Evolutionary conservation across 1,284 basidiomycete species (phyloP), one percentile per base, ranked within the genome.

Genomic region (Coniferiporia weirii): DNA sequence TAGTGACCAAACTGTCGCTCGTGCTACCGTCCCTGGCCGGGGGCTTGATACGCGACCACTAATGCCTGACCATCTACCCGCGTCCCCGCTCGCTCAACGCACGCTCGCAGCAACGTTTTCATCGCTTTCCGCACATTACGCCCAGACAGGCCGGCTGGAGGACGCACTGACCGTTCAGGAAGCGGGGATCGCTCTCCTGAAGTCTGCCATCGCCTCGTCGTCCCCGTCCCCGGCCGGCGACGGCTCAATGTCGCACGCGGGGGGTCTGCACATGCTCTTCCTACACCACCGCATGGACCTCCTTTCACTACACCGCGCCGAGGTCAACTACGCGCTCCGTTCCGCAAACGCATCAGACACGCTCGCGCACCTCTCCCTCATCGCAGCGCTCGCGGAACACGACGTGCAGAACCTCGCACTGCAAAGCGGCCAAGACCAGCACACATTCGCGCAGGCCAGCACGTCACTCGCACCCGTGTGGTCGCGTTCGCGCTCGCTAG

Each of bases 201-300:
- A 85, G 48, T 80, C 82, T 9, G 79, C 86, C 58, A 19, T 15
- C 35, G 17, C 34, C 15, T 38, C 52, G 1, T 45, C 52, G 15
- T 19, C n/a, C 3, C 32, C 22, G 6, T 15, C 43, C 22, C 13
- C 27, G 34, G 8, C 40, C 43, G 27, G 6, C 34, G 27, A 38
- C 9, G 15, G 19, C 52, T 15, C 66, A 76, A 12, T 66, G 75
- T 7, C 65, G 12, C 76, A 74, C 81, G n/a, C 78, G 10, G 79
- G 86, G 62, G 74, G 77, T 9, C 73, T 91, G 40, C 89, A 94
- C 67, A 71, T 75, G 1, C 71, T 89, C 7, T 91, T 84, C 70
- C 70, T 91, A 43, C 77, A 86, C 40, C 88, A 92, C 60, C 86
- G 89, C 22, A 79, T 83, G 4, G 82, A 91, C 4, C 73, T 93